Evolutionary conservation across 257 asterid species (phyloP).

Genomic region (Penstemon davidsonii): DNA sequence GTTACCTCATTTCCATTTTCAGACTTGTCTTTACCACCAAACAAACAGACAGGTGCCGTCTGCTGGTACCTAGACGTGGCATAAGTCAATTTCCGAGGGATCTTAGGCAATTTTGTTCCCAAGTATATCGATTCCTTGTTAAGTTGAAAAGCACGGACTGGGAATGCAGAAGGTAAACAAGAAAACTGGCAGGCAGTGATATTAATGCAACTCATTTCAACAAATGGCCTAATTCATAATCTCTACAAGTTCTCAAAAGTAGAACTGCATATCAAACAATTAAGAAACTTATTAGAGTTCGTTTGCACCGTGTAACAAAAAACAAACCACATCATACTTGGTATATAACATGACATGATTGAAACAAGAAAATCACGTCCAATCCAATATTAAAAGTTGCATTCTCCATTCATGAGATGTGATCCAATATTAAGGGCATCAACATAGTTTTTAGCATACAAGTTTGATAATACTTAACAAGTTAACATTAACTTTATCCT

Average conservation of each 20-base stretch:
- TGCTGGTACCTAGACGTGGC: conserved; percentile 29
- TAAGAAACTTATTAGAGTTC: conserved; percentile 12
- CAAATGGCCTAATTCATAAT: conserved; percentile 37
- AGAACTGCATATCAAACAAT: conserved; percentile 20
- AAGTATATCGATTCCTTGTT: conserved; percentile 29
- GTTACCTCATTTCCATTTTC: conserved; percentile 57
- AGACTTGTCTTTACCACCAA: conserved; percentile 61
- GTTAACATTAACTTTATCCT: too few species aligned
- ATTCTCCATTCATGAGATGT: neutral
- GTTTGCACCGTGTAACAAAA: conserved; percentile 2
- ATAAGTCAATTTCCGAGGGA: conserved; percentile 33
- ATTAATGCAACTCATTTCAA: conserved; percentile 43
- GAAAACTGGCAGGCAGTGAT: conserved; percentile 38
- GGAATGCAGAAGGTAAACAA: conserved; percentile 31
- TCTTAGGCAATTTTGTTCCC: conserved; percentile 34
- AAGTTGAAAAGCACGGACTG: conserved; percentile 7
- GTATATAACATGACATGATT: conserved; percentile 7
- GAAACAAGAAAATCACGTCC: conserved; percentile 13
- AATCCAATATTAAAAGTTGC: neutral
- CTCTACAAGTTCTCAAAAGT: conserved; percentile 29
- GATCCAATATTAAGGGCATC: neutral
- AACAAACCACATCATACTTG: conserved; percentile 10
- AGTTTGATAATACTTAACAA: too few species aligned
- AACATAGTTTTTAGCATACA: conserved; percentile 11
- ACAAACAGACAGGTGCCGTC: conserved; percentile 47